phyloP scores from a whole-genome alignment of 2,329 filamentous ascomycete genomes.

The Colletotrichum lentis region DNA sequence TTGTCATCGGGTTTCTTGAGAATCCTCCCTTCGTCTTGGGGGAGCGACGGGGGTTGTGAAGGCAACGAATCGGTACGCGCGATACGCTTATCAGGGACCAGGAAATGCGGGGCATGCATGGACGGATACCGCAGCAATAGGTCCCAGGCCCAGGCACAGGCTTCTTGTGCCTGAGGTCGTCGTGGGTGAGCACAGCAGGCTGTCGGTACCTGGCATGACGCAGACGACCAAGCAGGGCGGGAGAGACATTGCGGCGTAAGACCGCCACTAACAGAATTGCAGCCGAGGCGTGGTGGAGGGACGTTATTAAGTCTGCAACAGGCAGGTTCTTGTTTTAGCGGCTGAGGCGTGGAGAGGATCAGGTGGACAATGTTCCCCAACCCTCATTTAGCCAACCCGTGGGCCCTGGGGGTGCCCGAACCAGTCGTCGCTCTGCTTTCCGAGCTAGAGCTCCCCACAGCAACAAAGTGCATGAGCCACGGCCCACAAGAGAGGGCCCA shows the following conservation, averaged over 20 bases:
- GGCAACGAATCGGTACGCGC: constrained; percentile 18
- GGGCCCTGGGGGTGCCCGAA: not conserved
- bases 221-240: constrained; percentile 17
- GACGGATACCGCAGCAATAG: constrained; percentile 6
- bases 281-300: too few species aligned
- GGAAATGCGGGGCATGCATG: not conserved
- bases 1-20: not conserved
- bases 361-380: constrained; percentile 24
- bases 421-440: constrained; percentile 27
- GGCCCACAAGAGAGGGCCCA: constrained; percentile 3
- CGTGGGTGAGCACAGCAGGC: not conserved
- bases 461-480: constrained; percentile 25
- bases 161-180: constrained; percentile 13
- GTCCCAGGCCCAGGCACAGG: constrained; percentile 12
- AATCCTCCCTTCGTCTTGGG: not conserved
- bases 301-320: constrained; percentile 32
- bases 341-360: constrained; percentile 17
- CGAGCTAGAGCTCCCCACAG: constrained; percentile 35
- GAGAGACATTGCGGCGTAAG: constrained; percentile 2
- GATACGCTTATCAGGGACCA: constrained; percentile 20
- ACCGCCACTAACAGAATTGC: constrained; percentile 10
- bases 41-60: not conserved
- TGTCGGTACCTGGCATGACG: constrained; percentile 33
- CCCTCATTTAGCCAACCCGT: constrained; percentile 30
- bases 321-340: constrained; percentile 34